A percentile compares a stretch with the other conserved stretches of the same genome.
Evolutionary conservation across 2,329 filamentous ascomycete genomes (phyloP).

Genomic region (Diaporthe longicolla): DNA sequence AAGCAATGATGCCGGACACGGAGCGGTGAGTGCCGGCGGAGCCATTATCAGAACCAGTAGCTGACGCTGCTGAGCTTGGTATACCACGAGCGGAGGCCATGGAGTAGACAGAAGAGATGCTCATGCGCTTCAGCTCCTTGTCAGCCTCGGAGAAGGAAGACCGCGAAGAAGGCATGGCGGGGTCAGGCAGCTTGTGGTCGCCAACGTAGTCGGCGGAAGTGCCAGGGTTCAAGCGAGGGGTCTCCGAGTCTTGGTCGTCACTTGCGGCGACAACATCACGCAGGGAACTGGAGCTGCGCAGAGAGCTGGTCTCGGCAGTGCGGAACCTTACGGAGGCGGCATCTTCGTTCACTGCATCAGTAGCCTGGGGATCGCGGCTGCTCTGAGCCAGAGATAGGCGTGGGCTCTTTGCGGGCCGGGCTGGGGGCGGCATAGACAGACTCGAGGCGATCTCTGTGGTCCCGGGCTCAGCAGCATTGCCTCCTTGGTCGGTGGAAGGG

Average conservation of each 20-base stretch:
- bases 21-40: conserved; percentile 56
- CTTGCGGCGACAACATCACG: conserved; percentile 20
- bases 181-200: conserved; percentile 61
- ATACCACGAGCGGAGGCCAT: conserved; percentile 72
- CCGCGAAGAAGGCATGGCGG: conserved; percentile 58
- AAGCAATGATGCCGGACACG: conserved; percentile 62
- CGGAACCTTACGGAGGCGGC: conserved; percentile 44
- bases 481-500: conserved; percentile 63
- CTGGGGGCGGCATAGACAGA: conserved; percentile 73
- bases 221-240: conserved; percentile 59
- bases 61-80: conserved; percentile 66
- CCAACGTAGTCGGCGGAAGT: conserved; percentile 49
- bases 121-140: conserved; percentile 74
- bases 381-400: conserved; percentile 58
- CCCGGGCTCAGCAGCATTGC: conserved; percentile 65
- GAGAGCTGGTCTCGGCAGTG: conserved; percentile 13
- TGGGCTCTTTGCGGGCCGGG: conserved; percentile 58
- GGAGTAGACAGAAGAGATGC: conserved; percentile 81
- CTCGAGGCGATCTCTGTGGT: conserved; percentile 71
- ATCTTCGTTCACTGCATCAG: conserved; percentile 59
- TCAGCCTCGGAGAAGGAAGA: conserved; percentile 66
- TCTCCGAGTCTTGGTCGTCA: conserved; percentile 61
- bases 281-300: conserved; percentile 28
- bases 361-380: conserved; percentile 59
- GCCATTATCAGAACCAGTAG: conserved; percentile 65